A percentile compares a stretch with the other conserved stretches of the same genome.
Conservation (phyloP, 495 filamentous ascomycete species). For the Bacidia gigantensis region DNA sequence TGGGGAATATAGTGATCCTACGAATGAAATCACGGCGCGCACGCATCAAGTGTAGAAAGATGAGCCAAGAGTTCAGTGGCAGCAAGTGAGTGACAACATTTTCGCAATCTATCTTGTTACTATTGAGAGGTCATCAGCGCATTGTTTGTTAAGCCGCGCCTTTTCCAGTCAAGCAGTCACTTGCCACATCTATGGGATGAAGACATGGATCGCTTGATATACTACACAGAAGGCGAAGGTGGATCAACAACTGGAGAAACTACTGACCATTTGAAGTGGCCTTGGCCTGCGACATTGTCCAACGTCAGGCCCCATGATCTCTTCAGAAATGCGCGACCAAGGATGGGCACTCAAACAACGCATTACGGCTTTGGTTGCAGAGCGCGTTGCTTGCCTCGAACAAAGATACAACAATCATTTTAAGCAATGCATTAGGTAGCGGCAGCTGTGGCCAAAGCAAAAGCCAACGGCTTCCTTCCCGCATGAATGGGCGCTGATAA, state of each 20-base stretch:
- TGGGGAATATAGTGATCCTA: too few species aligned
- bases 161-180: not conserved
- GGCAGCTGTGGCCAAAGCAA: not conserved
- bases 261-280: not conserved
- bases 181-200: slow-evolving; percentile 5
- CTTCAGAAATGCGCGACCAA: not conserved
- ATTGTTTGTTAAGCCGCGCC: not conserved
- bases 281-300: not conserved
- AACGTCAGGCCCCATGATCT: not conserved
- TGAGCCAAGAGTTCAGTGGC: too few species aligned
- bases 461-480: slow-evolving; percentile 8
- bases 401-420: slow-evolving; percentile 11
- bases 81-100: not conserved
- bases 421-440: not conserved
- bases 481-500: slow-evolving; percentile 1
- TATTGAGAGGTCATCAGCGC: not conserved
- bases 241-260: not conserved
- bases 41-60: too few species aligned
- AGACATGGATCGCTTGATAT: slow-evolving; percentile 14
- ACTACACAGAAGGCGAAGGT: slow-evolving; percentile 9
- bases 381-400: slow-evolving; percentile 9
- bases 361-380: slow-evolving; percentile 5
- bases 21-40: too few species aligned
- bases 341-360: not conserved
- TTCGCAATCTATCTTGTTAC: not conserved